Conservation (phyloP, 306 rosid species). For the Vigna radiata region DNA sequence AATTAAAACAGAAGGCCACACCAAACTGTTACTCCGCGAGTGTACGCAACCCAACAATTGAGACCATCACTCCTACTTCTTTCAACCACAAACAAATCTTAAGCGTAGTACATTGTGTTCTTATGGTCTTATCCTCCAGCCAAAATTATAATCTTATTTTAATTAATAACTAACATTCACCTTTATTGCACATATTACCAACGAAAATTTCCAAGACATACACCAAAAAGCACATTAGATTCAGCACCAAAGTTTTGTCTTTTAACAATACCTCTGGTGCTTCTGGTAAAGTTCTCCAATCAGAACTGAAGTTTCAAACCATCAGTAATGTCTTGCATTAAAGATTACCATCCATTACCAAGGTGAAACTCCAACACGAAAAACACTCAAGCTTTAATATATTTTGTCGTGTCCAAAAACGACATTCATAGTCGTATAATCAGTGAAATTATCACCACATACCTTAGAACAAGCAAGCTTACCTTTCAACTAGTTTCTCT, state of each 20-base stretch:
- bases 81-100: background rate
- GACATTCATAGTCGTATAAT: background rate
- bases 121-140: background rate
- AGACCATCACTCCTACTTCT: background rate
- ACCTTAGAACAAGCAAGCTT: too few species aligned
- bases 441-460: background rate
- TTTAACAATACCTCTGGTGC: background rate
- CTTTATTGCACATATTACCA: background rate
- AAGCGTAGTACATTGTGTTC: background rate
- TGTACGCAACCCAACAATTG: background rate
- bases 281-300: background rate
- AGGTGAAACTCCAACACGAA: background rate
- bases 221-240: background rate
- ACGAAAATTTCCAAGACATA: background rate
- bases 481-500: too few species aligned
- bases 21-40: background rate
- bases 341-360: background rate
- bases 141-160: background rate
- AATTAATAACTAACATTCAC: background rate
- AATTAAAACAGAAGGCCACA: slow-evolving; percentile 13
- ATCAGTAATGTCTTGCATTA: background rate
- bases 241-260: background rate
- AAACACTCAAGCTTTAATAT: background rate
- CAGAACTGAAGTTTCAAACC: background rate
- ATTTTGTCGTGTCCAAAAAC: background rate